A percentile compares a stretch with the other conserved stretches of the same genome.
Conservation (phyloP, 1,284 basidiomycete genomes). For the Ustilago trichophora region DNA sequence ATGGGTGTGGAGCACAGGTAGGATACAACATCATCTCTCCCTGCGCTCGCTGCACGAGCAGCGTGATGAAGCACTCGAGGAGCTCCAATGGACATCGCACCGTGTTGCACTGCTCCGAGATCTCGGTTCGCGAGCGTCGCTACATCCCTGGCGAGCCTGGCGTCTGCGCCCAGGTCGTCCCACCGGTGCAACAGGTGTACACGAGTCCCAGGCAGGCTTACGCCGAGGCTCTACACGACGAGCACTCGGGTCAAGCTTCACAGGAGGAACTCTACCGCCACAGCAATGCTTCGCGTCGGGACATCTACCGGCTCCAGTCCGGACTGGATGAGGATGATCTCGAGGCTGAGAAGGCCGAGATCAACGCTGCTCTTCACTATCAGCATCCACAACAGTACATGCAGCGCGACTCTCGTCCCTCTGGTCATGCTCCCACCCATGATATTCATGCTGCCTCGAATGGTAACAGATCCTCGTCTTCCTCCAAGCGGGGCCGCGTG, state of each 20-base stretch:
- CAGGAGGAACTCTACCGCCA: constrained; percentile 25
- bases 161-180: constrained; percentile 66
- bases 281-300: constrained; percentile 28
- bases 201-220: constrained; percentile 6
- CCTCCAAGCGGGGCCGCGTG: constrained; percentile 29
- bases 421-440: constrained; percentile 1
- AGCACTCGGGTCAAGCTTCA: constrained; percentile 1
- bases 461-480: background rate
- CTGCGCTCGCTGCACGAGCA: constrained; percentile 63
- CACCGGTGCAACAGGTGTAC: constrained; percentile 19
- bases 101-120: constrained; percentile 83
- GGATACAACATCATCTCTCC: constrained; percentile 61
- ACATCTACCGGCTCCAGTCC: constrained; percentile 23
- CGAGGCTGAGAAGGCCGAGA: constrained; percentile 46
- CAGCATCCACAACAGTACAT: constrained; percentile 18
- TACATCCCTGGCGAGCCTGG: constrained; percentile 78
- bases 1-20: constrained; percentile 78
- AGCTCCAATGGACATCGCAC: constrained; percentile 81
- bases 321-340: constrained; percentile 33
- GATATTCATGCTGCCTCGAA: background rate
- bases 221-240: constrained; percentile 9
- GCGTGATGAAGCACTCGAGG: constrained; percentile 70
- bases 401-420: constrained; percentile 8
- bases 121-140: constrained; percentile 76
- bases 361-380: constrained; percentile 8